Conservation (phyloP, 2,329 filamentous ascomycete genomes). For the Microsporum audouinii region DNA sequence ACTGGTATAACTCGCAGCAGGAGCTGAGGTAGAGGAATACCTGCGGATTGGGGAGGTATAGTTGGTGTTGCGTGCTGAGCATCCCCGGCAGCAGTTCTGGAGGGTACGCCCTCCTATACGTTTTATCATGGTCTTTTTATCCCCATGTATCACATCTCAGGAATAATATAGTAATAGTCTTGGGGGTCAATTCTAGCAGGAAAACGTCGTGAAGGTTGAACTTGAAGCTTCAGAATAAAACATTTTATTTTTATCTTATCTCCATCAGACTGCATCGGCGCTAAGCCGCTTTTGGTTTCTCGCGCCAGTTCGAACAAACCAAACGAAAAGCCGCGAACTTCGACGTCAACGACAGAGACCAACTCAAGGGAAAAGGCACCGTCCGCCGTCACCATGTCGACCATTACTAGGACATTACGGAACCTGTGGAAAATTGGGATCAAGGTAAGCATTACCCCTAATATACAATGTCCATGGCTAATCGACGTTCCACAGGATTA, state of each 20-base stretch:
- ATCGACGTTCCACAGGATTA: constrained; percentile 54
- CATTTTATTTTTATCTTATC: constrained; percentile 7
- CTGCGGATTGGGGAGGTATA: constrained; percentile 25
- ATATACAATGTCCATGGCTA: constrained; percentile 23
- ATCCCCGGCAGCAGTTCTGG: constrained; percentile 25
- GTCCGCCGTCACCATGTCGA: constrained; percentile 62
- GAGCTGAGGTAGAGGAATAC: constrained; percentile 26
- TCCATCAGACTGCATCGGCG: constrained; percentile 6
- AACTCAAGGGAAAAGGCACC: background rate
- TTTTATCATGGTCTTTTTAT: constrained; percentile 25
- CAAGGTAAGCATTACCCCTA: constrained; percentile 50
- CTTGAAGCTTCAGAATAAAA: background rate
- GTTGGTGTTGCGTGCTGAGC: constrained; percentile 20
- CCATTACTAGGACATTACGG: constrained; percentile 68
- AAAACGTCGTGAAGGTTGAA: background rate
- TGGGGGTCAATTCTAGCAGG: background rate
- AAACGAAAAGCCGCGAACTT: constrained; percentile 1
- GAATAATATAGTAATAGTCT: background rate
- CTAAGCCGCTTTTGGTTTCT: constrained; percentile 12
- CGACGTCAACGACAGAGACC: constrained; percentile 6
- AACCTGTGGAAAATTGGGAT: constrained; percentile 80
- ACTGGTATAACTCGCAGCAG: constrained; percentile 18
- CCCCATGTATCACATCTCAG: background rate
- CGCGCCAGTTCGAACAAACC: background rate
- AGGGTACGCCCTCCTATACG: constrained; percentile 30